Base-by-base conservation (phyloP, 345 rosid species). In the Euphorbia lathyris region DNA sequence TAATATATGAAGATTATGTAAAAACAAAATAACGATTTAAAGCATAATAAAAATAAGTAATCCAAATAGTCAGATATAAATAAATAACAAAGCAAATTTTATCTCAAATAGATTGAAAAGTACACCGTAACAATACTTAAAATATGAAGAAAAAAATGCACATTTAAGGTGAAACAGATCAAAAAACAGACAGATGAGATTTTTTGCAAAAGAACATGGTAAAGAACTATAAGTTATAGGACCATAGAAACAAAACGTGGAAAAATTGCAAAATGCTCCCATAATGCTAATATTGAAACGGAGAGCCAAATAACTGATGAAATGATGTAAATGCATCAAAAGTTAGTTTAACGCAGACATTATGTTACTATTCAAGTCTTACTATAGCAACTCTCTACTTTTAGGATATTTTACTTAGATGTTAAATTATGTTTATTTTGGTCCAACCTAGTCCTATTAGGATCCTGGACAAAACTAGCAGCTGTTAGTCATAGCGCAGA, bases 241-340 rank as follows among this genome's bases (percentile, higher is more conserved):
- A 7, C 29, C 45, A 7, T 20, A 30, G n/a, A 22, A 10, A 38
- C 30, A 52, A 23, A n/a, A 36, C 26, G 20, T 6, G 29, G 32
- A 66, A 50, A 27, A 43, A 30, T 52, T 30, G 50, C 50, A 66
- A 66, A 66, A 51, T 20, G 45, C 12, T 11, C 59, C 23, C 20
- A 10, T 43, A 51, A n/a, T 30, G 25, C 57, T 8, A 13, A 26
- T 9, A 13, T 26, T 16, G 38, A 58, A 58, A 34, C 4, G 26
- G 10, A 58, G 38, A 26, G 3, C 25, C 57, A 52, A 20, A 20
- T 59, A 16, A 9, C 5, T 32, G 14, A 36, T 22, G 36, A 60
- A 32, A 12, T 22, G 17, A 16, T 19, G 65, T 6, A 61, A 16
- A 23, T 7, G 17, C 66, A 63, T 11, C 9, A 20, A 63, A 63